Percentiles rank a stretch among this genome's conserved stretches.
These are phyloP conservation scores for Exserohilum turcica DNA, from an alignment of 2,329 filamentous ascomycete genomes.

Conservation along the genomic window DNA sequence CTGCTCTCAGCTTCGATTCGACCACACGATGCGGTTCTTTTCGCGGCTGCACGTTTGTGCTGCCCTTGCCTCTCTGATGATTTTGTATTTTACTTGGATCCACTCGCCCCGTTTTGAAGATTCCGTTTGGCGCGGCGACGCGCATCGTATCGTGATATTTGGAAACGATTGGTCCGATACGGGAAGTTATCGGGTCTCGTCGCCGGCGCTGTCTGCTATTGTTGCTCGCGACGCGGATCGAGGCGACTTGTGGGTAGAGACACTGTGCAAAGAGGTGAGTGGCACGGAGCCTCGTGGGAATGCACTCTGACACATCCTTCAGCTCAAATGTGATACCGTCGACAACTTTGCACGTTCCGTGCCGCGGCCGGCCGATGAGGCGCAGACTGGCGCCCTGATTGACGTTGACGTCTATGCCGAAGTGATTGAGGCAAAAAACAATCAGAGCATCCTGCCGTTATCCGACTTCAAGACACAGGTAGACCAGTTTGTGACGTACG, in stretches of 20 bases:
- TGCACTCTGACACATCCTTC: slow-evolving; percentile 25
- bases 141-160: slow-evolving; percentile 46
- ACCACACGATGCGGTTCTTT: slow-evolving; percentile 37
- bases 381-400: slow-evolving; percentile 37
- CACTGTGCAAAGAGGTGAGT: slow-evolving; percentile 46
- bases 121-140: slow-evolving; percentile 34
- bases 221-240: slow-evolving; percentile 36
- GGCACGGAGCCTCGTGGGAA: slow-evolving; percentile 3
- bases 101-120: slow-evolving; percentile 34
- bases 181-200: slow-evolving; percentile 41
- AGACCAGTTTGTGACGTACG: slow-evolving; percentile 42
- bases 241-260: slow-evolving; percentile 45
- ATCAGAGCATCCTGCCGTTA: slow-evolving; percentile 22
- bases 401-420: slow-evolving; percentile 40
- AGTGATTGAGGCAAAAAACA: slow-evolving; percentile 23
- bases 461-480: slow-evolving; percentile 48
- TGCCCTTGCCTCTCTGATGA: slow-evolving; percentile 28
- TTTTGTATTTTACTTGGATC: slow-evolving; percentile 42
- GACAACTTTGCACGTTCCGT: slow-evolving; percentile 47
- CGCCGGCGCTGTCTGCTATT: slow-evolving; percentile 29
- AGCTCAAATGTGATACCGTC: slow-evolving; percentile 45
- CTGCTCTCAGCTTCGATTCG: neutral
- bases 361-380: slow-evolving; percentile 21
- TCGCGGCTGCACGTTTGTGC: slow-evolving; percentile 38
- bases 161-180: slow-evolving; percentile 49